Evolutionary conservation across 306 rosid genomes (phyloP), one percentile per base, ranked within the genome.

Genomic region (Prunus campanulata): DNA sequence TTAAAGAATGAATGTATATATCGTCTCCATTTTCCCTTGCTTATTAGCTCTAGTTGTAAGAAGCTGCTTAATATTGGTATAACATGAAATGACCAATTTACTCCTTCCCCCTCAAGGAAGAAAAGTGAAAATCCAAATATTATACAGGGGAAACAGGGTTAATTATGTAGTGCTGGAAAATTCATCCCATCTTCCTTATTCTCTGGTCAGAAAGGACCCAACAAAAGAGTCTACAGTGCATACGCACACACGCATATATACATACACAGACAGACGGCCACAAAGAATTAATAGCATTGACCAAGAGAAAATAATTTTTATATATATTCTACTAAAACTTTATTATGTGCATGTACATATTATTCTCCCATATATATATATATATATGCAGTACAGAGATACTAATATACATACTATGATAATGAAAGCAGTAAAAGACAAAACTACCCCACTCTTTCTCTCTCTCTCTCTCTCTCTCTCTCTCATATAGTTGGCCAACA

Each of bases 401-500:
- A 4, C 5, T 65, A 50, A 39, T 18, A 39, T 18, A 25, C 11
- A 65, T 27, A 8, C 29, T 3, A 8, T 5, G 29, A 46, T 6
- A 15, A 59, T 8, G 78, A 22, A 67, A 65, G 64, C 5, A 24
- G 2, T 10, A 59, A 72, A 86, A 80, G 87, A 88, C 93, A 24
- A 76, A 68, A 59, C 27, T 73, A 57, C 25, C 79, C 52, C 71
- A 55, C 56, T 44, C 35, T 56, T 50, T 67, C 72, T 85, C 83
- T 56, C 59, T 67, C 72, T 85, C 83, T 56, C 59, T 67, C 72
- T 85, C 83, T 74, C 56, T 57, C 77, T 42, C 64, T 48, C 74
- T 84, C 84, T 48, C 85, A 77, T 54, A 87, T 79, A 83, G 93
- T 85, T 88, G 95, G 93, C 88, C 87, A 90, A 82, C 95, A 87